These are phyloP conservation scores for Turritis glabra DNA, from an alignment of 345 rosid species.

Conservation along the genomic window DNA sequence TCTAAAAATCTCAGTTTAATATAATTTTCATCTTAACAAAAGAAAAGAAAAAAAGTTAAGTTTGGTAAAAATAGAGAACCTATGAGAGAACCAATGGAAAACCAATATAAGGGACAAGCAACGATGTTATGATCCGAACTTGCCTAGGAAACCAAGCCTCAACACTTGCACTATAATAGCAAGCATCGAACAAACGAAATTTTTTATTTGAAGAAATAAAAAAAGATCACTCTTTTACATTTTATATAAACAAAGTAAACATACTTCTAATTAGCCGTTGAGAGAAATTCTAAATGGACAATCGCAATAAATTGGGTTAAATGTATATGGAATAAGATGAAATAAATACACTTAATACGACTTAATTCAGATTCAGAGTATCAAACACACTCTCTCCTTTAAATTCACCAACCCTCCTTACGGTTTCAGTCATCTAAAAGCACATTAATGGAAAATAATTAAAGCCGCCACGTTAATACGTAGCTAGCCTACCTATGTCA, in stretches of 20 bases:
- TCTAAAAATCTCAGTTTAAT: no score
- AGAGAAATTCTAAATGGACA: conserved; percentile 6
- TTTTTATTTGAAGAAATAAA: neutral
- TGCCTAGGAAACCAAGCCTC: neutral
- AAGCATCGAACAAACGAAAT: neutral
- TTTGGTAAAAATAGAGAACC: neutral
- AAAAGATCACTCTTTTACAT: neutral
- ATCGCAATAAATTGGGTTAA: conserved; percentile 31
- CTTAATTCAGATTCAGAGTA: conserved; percentile 37
- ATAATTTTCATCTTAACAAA: neutral
- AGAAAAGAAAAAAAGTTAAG: neutral
- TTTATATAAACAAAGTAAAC: neutral
- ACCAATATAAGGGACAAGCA: neutral
- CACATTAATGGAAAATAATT: conserved; percentile 26
- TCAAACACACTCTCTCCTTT: conserved; percentile 14
- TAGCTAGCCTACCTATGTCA: neutral
- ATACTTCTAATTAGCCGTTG: neutral
- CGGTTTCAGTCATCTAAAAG: conserved; percentile 25
- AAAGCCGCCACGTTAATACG: conserved; percentile 6
- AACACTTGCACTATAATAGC: neutral
- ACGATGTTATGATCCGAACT: neutral
- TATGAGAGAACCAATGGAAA: neutral
- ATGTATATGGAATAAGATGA: conserved; percentile 23
- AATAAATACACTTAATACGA: conserved; percentile 3
- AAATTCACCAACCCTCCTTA: conserved; percentile 32